Conservation (phyloP, 495 filamentous ascomycete species). For the Penicillium pancosmium region DNA sequence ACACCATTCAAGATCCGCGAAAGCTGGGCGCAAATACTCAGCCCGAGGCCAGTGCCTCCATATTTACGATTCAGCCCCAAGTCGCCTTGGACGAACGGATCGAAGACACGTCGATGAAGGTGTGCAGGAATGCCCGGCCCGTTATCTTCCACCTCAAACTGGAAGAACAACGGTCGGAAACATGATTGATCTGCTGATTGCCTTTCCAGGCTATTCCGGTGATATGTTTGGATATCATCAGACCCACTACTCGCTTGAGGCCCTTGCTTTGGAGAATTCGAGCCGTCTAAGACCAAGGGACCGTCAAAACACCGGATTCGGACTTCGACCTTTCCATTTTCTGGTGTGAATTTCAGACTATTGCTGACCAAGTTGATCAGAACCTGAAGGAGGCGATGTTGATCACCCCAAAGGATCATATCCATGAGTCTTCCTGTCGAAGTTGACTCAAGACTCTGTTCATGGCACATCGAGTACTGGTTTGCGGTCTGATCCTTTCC, state of each 20-base stretch:
- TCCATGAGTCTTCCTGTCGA: slow-evolving; percentile 66
- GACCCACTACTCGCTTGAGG: neutral
- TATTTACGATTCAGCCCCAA: slow-evolving; percentile 85
- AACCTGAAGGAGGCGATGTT: slow-evolving; percentile 84
- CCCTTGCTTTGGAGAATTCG: neutral
- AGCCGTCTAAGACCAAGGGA: neutral
- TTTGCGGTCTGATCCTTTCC: slow-evolving; percentile 3
- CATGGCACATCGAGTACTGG: neutral
- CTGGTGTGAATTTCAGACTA: slow-evolving; percentile 87
- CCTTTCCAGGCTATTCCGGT: neutral
- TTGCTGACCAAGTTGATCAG: slow-evolving; percentile 94
- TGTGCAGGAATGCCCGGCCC: slow-evolving; percentile 84
- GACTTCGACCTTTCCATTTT: slow-evolving; percentile 71
- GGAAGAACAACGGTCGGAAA: slow-evolving; percentile 65
- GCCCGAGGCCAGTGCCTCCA: slow-evolving; percentile 86
- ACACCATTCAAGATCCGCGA: slow-evolving; percentile 79
- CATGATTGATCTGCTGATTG: slow-evolving; percentile 20
- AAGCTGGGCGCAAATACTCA: slow-evolving; percentile 87
- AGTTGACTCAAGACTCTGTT: neutral
- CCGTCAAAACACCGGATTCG: slow-evolving; percentile 64
- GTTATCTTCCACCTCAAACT: slow-evolving; percentile 88
- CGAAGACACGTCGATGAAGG: slow-evolving; percentile 81
- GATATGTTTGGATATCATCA: neutral
- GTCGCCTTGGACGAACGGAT: slow-evolving; percentile 93
- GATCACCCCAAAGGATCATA: slow-evolving; percentile 84